Evolutionary conservation across 768 basidiomycete species (phyloP), one percentile per base, ranked within the genome.

Genomic region (Lactarius akahatsu): DNA sequence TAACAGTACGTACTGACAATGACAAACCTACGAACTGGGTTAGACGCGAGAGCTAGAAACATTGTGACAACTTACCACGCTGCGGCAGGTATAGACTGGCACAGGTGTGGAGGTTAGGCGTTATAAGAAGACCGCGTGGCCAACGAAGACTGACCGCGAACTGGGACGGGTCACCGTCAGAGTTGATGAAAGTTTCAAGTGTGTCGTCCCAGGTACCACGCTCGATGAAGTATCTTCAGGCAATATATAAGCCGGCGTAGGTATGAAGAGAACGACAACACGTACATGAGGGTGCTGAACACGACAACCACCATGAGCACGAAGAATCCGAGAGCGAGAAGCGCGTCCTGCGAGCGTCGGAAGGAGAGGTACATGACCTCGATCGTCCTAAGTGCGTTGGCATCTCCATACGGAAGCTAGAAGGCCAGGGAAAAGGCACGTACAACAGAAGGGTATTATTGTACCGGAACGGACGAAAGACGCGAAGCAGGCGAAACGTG

Each of bases 301-400:
- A 96, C 86, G 1, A 92, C 86, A 47, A 96, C 80, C 1, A 92
- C 85, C 87, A 94, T 94, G 61, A 88, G 77, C 16, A 96, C 90
- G 78, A 96, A 96, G 76, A 96, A 96, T 2, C 86, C 85, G 23
- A 96, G 86, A 0, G 94, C 94, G 3, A 94, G 82, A 0, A 95
- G 80, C 0, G 94, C 94, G 71, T 96, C 91, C 69, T 92, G 89
- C 0, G 92, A 94, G 66, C 92, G 82, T 59, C 90, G 83, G 41
- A 95, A 88, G 36, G 92, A 88, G 36, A 96, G 83, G 74, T 90
- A 94, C 94, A 96, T 97, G 71, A 93, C 92, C 79, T 94, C 91
- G 58, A 93, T 93, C 0, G 92, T 93, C 56, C 91, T 92, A 62
- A n/a, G 56, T 10, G 63, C 23, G 56, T 13, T 11, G 54, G 34